phyloP scores from a whole-genome alignment of 768 basidiomycete species.

The Suillus sp. region DNA sequence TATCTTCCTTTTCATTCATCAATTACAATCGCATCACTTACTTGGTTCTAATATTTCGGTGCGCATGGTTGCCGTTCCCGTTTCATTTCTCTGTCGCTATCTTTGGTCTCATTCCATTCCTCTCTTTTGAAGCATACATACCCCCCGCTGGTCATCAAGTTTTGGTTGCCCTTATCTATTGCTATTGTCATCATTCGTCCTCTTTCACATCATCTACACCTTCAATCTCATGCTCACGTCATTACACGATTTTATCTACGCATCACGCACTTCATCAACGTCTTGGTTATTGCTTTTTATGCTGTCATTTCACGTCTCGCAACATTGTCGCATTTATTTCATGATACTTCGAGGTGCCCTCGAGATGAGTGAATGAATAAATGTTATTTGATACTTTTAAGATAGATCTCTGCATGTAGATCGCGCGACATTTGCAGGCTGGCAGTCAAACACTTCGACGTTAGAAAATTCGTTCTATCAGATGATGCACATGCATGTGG shows the following conservation, averaged over 20 bases:
- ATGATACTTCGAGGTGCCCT: not conserved
- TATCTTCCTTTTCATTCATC: not conserved
- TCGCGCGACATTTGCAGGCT: not conserved
- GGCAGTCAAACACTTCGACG: not conserved
- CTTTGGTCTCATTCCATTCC: slow-evolving; percentile 20
- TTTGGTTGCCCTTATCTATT: slow-evolving; percentile 37
- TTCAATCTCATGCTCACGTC: slow-evolving; percentile 6
- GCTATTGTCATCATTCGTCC: slow-evolving; percentile 29
- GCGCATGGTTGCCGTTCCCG: slow-evolving; percentile 11
- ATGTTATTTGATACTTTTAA: not conserved
- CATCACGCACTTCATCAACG: slow-evolving; percentile 3
- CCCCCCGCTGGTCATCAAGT: slow-evolving; percentile 26
- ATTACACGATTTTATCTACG: slow-evolving; percentile 6
- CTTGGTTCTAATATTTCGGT: slow-evolving; percentile 18
- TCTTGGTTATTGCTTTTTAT: slow-evolving; percentile 3
- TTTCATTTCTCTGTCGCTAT: slow-evolving; percentile 28
- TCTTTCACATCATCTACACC: slow-evolving; percentile 4
- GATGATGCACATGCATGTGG: no score
- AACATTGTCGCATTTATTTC: not conserved
- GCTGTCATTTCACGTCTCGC: not conserved
- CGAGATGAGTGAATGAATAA: not conserved
- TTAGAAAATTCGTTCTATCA: no score
- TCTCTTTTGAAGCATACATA: slow-evolving; percentile 14
- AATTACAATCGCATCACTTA: not conserved
- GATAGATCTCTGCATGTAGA: not conserved